phyloP scores from a whole-genome alignment of 495 filamentous ascomycete genomes.

The Aspergillus campestris region DNA sequence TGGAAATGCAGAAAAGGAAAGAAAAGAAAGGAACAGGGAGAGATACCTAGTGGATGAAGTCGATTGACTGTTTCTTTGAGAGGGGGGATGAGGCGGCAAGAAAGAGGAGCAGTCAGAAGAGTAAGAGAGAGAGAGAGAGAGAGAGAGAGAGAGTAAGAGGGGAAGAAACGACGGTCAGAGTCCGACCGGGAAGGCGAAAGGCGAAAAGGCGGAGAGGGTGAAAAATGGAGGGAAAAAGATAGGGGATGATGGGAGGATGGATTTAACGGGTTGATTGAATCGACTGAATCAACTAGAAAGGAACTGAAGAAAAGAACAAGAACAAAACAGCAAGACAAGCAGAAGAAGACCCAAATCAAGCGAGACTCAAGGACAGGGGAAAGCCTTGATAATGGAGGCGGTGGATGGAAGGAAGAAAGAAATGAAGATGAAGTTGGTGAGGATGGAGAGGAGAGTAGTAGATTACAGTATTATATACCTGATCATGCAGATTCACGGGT shows the following conservation, averaged over 20 bases:
- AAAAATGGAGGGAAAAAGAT: slow-evolving; percentile 5
- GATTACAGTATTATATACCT: slow-evolving; percentile 1
- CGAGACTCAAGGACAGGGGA: slow-evolving; percentile 28
- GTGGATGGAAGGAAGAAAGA: slow-evolving; percentile 11
- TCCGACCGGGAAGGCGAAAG: slow-evolving; percentile 16
- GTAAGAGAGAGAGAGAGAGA: too few relatives aligned
- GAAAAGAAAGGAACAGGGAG: slow-evolving; percentile 4
- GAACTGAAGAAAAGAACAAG: slow-evolving; percentile 4
- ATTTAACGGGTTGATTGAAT: slow-evolving; percentile 1
- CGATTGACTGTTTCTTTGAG: neutral
- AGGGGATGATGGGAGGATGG: slow-evolving; percentile 8
- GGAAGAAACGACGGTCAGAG: slow-evolving; percentile 9
- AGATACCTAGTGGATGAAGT: slow-evolving; percentile 17
- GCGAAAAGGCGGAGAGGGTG: slow-evolving; percentile 18
- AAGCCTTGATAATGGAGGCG: slow-evolving; percentile 28
- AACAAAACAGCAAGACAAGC: slow-evolving; percentile 6
- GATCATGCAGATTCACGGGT: too few relatives aligned
- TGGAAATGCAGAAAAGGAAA: neutral
- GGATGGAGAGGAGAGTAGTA: slow-evolving; percentile 21
- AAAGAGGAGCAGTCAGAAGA: too few relatives aligned
- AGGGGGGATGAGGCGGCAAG: too few relatives aligned
- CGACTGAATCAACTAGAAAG: slow-evolving; percentile 1
- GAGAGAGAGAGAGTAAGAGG: neutral
- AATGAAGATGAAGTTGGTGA: slow-evolving; percentile 11
- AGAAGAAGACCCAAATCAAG: slow-evolving; percentile 1